Evolutionary conservation across 306 rosid species (phyloP).

Genomic region (Pterocarpus santalinus): DNA sequence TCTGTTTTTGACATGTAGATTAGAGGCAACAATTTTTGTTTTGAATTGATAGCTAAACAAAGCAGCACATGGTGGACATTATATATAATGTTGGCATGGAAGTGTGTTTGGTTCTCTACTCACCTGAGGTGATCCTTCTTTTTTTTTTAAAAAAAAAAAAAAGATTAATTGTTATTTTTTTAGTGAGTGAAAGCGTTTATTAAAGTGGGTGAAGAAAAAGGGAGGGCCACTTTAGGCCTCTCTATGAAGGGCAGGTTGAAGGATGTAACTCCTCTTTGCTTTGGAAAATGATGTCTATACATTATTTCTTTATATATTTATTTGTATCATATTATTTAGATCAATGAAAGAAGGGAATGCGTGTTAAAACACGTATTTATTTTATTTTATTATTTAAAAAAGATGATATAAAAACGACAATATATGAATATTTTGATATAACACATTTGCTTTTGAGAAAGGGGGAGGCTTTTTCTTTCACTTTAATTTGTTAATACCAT

Average conservation of each 20-base stretch:
- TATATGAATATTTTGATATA: background rate
- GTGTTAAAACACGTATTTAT: no score
- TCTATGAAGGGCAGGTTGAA: slow-evolving; percentile 40
- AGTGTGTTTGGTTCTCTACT: background rate
- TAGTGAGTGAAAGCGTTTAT: slow-evolving; percentile 14
- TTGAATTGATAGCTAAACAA: slow-evolving; percentile 16
- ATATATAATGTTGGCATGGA: slow-evolving; percentile 29
- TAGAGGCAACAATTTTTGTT: background rate
- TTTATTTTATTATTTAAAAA: no score
- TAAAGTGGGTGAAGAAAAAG: slow-evolving; percentile 34
- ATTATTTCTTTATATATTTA: no score
- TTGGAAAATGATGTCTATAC: background rate
- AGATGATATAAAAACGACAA: no score
- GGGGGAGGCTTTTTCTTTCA: slow-evolving; percentile 1
- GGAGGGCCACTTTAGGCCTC: slow-evolving; percentile 30
- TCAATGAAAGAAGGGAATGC: background rate
- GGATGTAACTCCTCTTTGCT: slow-evolving; percentile 19
- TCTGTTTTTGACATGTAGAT: slow-evolving; percentile 10
- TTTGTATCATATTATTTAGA: background rate
- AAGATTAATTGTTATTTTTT: background rate
- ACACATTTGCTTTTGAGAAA: background rate
- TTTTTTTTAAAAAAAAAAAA: no score
- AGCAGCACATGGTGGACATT: background rate
- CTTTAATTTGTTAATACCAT: background rate
- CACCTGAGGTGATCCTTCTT: slow-evolving; percentile 7